Conservation (phyloP, 768 basidiomycete species). For the Suillus fuscotomentosus region DNA sequence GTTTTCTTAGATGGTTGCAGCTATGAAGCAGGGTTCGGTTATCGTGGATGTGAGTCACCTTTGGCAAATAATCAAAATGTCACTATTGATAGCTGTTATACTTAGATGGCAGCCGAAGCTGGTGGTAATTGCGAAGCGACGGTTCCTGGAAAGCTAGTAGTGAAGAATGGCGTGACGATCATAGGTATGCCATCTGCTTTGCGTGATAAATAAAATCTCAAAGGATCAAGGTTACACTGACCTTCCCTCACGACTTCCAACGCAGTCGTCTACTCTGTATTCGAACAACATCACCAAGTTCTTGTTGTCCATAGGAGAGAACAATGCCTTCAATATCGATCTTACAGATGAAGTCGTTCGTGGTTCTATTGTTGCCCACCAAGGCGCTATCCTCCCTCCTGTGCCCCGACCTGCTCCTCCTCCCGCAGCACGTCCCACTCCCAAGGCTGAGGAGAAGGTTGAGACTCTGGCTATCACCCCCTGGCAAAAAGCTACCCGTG, state of each 20-base stretch:
- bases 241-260: slow-evolving; percentile 83
- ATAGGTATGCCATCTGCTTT: slow-evolving; percentile 49
- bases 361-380: slow-evolving; percentile 72
- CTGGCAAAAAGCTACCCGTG: slow-evolving; percentile 78
- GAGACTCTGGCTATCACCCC: slow-evolving; percentile 66
- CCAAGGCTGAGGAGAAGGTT: slow-evolving; percentile 44
- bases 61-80: neutral
- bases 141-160: slow-evolving; percentile 66
- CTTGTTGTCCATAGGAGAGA: slow-evolving; percentile 72
- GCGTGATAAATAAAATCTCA: neutral
- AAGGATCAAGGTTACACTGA: slow-evolving; percentile 68
- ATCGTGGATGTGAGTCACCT: slow-evolving; percentile 59
- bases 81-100: slow-evolving; percentile 12
- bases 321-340: slow-evolving; percentile 63
- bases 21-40: slow-evolving; percentile 92
- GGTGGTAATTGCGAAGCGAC: slow-evolving; percentile 91
- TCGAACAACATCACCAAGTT: slow-evolving; percentile 93
- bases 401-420: slow-evolving; percentile 67
- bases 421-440: slow-evolving; percentile 51
- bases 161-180: slow-evolving; percentile 76
- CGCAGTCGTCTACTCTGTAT: slow-evolving; percentile 86
- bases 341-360: slow-evolving; percentile 83
- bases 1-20: slow-evolving; percentile 62
- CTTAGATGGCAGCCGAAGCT: slow-evolving; percentile 67
- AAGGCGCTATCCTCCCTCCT: slow-evolving; percentile 64